These are phyloP conservation scores for Nematocida sp. DNA, from an alignment of 371 early-diverging fungal genomes.

Conservation along the genomic window DNA sequence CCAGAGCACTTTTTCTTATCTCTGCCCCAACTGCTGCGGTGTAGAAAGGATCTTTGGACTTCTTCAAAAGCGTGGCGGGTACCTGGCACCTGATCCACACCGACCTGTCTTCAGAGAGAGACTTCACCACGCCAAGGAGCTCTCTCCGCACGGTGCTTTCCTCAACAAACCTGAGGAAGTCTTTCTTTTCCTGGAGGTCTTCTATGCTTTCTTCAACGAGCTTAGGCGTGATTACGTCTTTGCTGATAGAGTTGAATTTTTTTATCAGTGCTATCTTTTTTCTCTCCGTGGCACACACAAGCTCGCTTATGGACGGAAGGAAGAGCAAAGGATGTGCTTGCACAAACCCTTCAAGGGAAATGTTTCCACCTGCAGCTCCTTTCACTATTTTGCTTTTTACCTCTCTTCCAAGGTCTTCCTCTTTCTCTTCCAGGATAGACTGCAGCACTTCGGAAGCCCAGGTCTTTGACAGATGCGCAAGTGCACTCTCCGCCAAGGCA, in stretches of 20 bases:
- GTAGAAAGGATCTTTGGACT: slow-evolving; percentile 27
- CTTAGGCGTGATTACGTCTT: slow-evolving; percentile 14
- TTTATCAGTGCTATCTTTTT: not conserved
- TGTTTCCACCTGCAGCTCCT: slow-evolving; percentile 19
- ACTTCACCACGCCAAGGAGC: not conserved
- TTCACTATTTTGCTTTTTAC: slow-evolving; percentile 29
- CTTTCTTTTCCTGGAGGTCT: slow-evolving; percentile 13
- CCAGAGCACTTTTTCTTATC: slow-evolving; percentile 5
- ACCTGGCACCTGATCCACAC: slow-evolving; percentile 16
- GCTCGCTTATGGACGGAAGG: slow-evolving; percentile 5
- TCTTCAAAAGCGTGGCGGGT: slow-evolving; percentile 4
- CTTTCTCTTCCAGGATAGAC: slow-evolving; percentile 48
- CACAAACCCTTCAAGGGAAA: not conserved
- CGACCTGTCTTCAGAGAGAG: slow-evolving; percentile 36
- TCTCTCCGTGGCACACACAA: not conserved
- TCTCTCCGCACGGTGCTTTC: slow-evolving; percentile 21
- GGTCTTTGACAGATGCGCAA: slow-evolving; percentile 16
- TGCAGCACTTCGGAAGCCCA: slow-evolving; percentile 20
- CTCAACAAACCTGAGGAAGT: slow-evolving; percentile 21
- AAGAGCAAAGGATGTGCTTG: slow-evolving; percentile 22
- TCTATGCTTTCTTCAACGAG: not conserved
- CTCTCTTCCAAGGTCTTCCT: slow-evolving; percentile 41
- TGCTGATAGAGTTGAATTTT: slow-evolving; percentile 26
- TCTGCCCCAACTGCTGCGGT: slow-evolving; percentile 5
- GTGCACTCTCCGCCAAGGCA: slow-evolving; percentile 1